A percentile compares a stretch with the other conserved stretches of the same genome.
These are phyloP conservation scores for Monocercomonoides exilis DNA, from an alignment of 78 protist genomes.

Conservation along the genomic window DNA sequence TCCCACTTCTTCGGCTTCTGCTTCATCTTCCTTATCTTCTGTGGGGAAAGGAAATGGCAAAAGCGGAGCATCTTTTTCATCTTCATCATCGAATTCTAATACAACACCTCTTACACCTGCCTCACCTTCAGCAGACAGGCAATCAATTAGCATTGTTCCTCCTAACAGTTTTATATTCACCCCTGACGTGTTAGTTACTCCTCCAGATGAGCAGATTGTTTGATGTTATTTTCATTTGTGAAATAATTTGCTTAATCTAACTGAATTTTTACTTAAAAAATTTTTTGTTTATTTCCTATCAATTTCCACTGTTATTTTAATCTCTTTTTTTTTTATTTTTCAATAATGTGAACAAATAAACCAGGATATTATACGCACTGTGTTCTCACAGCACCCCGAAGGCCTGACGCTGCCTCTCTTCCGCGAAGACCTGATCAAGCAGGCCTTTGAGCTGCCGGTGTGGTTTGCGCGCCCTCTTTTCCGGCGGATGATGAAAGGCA, in stretches of 20 bases:
- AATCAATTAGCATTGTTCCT: too few species aligned
- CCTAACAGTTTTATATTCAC: too few species aligned
- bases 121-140: too few species aligned
- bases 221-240: too few species aligned
- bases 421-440: not conserved
- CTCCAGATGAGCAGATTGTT: too few species aligned
- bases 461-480: conserved; percentile 6
- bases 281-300: not conserved
- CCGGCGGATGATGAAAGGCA: not conserved
- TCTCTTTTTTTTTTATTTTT: not conserved
- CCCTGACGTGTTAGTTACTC: too few species aligned
- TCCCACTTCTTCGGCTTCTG: too few species aligned
- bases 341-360: not conserved
- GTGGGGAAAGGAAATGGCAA: too few species aligned
- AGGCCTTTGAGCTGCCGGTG: not conserved
- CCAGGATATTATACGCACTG: not conserved
- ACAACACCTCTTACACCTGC: too few species aligned
- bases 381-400: not conserved
- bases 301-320: not conserved
- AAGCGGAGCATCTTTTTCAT: too few species aligned
- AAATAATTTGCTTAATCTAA: not conserved
- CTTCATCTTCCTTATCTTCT: too few species aligned
- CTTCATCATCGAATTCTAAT: too few species aligned
- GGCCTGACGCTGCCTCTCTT: not conserved
- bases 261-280: not conserved